Evolutionary conservation across 345 rosid genomes (phyloP), one percentile per base, ranked within the genome.

Genomic region (Gossypium bickii): DNA sequence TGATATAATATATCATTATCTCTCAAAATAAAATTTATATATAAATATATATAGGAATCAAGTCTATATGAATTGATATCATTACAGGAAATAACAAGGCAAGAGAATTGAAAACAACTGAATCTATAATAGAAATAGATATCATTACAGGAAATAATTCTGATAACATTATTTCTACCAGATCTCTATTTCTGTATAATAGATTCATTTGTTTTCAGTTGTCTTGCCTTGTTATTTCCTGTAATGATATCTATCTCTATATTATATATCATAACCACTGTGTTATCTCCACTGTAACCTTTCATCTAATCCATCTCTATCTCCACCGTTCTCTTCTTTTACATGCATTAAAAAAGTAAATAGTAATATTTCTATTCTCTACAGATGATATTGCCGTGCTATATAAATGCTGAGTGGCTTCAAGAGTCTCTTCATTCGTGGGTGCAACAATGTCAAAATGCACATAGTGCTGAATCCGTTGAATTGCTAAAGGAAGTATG

Each of bases 401-500:
- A 87, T 84, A 78, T 96, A 49, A 86, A 84, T 77, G 87, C 87
- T 44, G 84, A 86, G 47, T 96, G 99, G 99, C 75, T 89, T 51
- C 78, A 78, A 49, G 80, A 81, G 56, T 87, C 89, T 71, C 86
- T 88, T 70, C 73, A 79, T 69, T 81, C 83, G 47, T 96, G 99
- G 99, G 78, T 74, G 62, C 90, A 86, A 38, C 86, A 67, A 77
- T 93, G 97, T 82, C 88, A 86, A 51, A 82, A 75, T 76, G 93
- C 91, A 78, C 74, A 77, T 55, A 90, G 89, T 60, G 99, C 99
- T 1, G 99, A 93, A 87, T 83, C 88, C 9, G 66, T 93, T 76
- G 99, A 96, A 81, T 66, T 92, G 83, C 83, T 96, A 71, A 92
- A 86, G 76, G 98, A 96, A 93, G 99, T 95, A 82, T 29, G 29